phyloP scores from a whole-genome alignment of 495 filamentous ascomycete genomes.

The Acidiella bohemica region DNA sequence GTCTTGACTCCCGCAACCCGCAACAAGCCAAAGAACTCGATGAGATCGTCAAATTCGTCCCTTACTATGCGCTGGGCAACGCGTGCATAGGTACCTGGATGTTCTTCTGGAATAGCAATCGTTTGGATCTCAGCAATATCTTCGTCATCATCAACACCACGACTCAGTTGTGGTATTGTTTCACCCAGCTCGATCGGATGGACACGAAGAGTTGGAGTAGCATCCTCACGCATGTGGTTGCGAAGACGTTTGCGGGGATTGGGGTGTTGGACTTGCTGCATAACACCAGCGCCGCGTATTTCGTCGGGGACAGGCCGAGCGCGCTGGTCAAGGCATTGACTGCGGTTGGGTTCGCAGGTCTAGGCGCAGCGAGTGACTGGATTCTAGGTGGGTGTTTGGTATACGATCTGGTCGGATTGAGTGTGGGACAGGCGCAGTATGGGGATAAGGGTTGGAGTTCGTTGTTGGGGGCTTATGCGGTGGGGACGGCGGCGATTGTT shows the following conservation, averaged over 20 bases:
- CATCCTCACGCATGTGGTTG: slow-evolving; percentile 37
- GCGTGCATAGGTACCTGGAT: slow-evolving; percentile 43
- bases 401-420: slow-evolving; percentile 38
- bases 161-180: slow-evolving; percentile 37
- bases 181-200: slow-evolving; percentile 32
- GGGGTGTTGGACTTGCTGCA: slow-evolving; percentile 40
- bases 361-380: slow-evolving; percentile 33
- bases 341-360: slow-evolving; percentile 30
- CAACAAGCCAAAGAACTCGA: slow-evolving; percentile 26
- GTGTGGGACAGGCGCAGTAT: slow-evolving; percentile 33
- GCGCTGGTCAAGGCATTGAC: slow-evolving; percentile 35
- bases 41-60: slow-evolving; percentile 33
- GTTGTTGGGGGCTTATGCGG: slow-evolving; percentile 34
- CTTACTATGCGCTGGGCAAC: slow-evolving; percentile 37
- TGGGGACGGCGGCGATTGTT: slow-evolving; percentile 36
- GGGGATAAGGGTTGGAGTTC: slow-evolving; percentile 29
- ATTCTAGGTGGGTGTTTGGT: slow-evolving; percentile 41
- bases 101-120: slow-evolving; percentile 40
- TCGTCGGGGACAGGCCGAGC: slow-evolving; percentile 29
- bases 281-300: slow-evolving; percentile 38
- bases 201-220: slow-evolving; percentile 32
- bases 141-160: slow-evolving; percentile 39
- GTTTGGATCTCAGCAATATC: slow-evolving; percentile 34
- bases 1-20: slow-evolving; percentile 22
- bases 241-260: slow-evolving; percentile 42